A percentile compares a stretch with the other conserved stretches of the same genome.
Evolutionary conservation across 371 early-diverging fungal species (phyloP).

Genomic region (Nematocida ausubeli): DNA sequence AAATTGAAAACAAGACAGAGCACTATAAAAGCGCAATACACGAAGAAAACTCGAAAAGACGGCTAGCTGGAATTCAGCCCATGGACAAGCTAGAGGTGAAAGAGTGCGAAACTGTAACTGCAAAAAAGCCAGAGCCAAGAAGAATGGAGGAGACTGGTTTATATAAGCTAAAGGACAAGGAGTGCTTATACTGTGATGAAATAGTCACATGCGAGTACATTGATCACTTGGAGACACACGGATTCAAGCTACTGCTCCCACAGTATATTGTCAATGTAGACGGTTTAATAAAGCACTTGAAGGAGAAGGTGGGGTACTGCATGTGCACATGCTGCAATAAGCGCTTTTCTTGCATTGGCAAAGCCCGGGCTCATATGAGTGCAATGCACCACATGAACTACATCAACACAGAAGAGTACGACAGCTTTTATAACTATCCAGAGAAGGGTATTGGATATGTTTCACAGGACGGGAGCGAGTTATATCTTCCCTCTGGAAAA

Average conservation of each 20-base stretch:
- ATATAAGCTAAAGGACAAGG: slow-evolving; percentile 7
- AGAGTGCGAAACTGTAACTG: background rate
- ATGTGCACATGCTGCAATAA: slow-evolving; percentile 49
- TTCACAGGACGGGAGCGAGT: slow-evolving; percentile 37
- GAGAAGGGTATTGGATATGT: slow-evolving; percentile 29
- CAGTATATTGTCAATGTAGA: slow-evolving; percentile 22
- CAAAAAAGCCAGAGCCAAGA: background rate
- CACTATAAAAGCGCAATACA: slow-evolving; percentile 45
- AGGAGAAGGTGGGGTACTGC: slow-evolving; percentile 35
- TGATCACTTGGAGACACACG: slow-evolving; percentile 47
- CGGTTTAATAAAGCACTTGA: slow-evolving; percentile 23
- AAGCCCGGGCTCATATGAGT: slow-evolving; percentile 29
- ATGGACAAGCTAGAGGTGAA: background rate
- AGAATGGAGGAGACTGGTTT: background rate
- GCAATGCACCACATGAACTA: slow-evolving; percentile 38
- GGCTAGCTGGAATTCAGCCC: background rate
- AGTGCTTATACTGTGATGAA: slow-evolving; percentile 40
- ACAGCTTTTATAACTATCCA: slow-evolving; percentile 43
- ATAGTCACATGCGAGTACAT: slow-evolving; percentile 6
- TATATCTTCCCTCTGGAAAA: slow-evolving; percentile 35
- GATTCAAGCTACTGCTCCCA: slow-evolving; percentile 39
- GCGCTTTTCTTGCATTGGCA: slow-evolving; percentile 26
- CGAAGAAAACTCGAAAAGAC: slow-evolving; percentile 44
- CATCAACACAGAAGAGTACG: slow-evolving; percentile 49
- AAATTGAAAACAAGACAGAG: slow-evolving; percentile 17